phyloP scores from a whole-genome alignment of 2,329 filamentous ascomycete species.

The Furcasterigmium sp. region DNA sequence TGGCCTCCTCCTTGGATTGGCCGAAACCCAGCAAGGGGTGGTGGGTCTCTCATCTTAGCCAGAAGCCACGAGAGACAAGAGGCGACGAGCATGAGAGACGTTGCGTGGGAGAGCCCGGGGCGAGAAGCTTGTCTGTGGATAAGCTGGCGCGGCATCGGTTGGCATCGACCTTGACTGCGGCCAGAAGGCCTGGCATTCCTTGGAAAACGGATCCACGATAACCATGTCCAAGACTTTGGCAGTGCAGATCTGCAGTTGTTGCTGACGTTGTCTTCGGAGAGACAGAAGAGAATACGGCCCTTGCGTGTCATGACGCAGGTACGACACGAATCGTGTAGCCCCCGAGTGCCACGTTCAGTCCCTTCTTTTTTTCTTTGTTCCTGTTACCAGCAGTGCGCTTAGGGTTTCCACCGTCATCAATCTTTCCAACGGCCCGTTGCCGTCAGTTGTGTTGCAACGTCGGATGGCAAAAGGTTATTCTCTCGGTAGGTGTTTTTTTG shows the following conservation, averaged over 20 bases:
- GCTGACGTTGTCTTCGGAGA: neutral
- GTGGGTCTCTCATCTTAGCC: constrained; percentile 3
- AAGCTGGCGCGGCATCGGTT: neutral
- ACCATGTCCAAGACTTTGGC: neutral
- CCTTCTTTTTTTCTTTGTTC: neutral
- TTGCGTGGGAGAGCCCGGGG: neutral
- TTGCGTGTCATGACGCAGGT: no score
- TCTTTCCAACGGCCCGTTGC: neutral
- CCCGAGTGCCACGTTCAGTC: neutral
- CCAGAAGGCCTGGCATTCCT: neutral
- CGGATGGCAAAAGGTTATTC: no score
- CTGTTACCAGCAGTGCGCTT: neutral
- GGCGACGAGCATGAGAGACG: neutral
- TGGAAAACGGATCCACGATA: neutral
- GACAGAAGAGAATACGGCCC: no score
- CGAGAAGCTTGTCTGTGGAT: neutral
- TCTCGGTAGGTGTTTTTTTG: no score
- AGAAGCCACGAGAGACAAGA: neutral
- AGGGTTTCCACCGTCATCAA: neutral
- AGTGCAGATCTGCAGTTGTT: neutral
- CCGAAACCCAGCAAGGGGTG: neutral
- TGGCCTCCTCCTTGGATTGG: constrained; percentile 3
- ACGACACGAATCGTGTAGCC: neutral
- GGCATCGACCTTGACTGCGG: no score
- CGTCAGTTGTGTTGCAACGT: no score